Conservation (phyloP, 345 rosid species). For the Lepidium aucheri region DNA sequence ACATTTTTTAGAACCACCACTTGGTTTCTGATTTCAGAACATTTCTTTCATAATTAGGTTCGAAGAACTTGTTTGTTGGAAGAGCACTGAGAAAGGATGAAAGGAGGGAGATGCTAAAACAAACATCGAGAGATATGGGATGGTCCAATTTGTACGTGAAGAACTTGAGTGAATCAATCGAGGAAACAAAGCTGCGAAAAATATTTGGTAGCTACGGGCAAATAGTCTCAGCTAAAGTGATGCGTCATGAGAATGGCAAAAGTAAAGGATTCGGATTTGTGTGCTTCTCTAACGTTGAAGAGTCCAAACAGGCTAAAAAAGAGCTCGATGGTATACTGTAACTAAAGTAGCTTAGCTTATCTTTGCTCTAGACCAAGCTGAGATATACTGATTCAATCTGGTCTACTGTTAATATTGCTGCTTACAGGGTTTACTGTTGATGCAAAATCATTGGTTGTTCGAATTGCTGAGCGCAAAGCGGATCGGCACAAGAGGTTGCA, state of each 20-base stretch:
- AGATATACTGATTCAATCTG: neutral
- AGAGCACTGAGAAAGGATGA: conserved; percentile 57
- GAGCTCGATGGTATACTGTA: too few species aligned
- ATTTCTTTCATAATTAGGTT: neutral
- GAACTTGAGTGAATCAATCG: conserved; percentile 37
- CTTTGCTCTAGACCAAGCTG: neutral
- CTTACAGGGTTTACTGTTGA: conserved; percentile 36
- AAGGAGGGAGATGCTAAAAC: conserved; percentile 42
- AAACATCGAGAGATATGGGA: conserved; percentile 22
- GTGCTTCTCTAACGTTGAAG: conserved; percentile 51
- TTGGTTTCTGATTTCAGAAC: neutral
- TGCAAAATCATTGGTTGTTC: conserved; percentile 44
- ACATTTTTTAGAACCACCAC: too few species aligned
- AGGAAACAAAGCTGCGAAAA: conserved; percentile 39
- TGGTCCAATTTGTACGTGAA: conserved; percentile 59
- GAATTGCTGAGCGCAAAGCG: conserved; percentile 52
- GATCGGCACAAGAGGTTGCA: conserved; percentile 35
- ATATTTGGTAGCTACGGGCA: conserved; percentile 43
- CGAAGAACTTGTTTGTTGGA: conserved; percentile 39
- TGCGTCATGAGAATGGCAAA: conserved; percentile 38
- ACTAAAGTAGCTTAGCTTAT: neutral
- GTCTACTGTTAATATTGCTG: neutral
- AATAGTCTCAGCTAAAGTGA: conserved; percentile 53
- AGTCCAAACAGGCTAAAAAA: conserved; percentile 47
- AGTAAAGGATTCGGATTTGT: conserved; percentile 80